Evolutionary conservation across 1,284 basidiomycete genomes (phyloP), one percentile per base, ranked within the genome.

Genomic region (Amylostereum areolatum): DNA sequence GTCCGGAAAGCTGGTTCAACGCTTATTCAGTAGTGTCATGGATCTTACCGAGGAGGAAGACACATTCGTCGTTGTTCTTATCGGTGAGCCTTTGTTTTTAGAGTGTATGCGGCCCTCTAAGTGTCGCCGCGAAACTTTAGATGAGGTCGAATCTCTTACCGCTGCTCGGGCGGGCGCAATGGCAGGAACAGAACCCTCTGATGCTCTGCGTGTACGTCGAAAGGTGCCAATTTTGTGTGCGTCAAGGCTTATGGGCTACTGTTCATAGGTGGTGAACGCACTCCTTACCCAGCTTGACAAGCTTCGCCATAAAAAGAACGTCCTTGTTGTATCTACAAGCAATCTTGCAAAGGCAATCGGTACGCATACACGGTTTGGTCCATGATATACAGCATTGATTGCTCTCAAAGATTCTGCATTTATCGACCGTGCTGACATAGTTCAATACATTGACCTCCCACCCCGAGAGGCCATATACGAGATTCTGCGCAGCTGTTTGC

Each of bases 251-350:
- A 44, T 11, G 30, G 27, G 28, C 5, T 30, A 30, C 27, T 34
- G 28, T 29, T 48, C 9, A 2, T 61, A 95, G 92, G 95, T 98
- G 6, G 97, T 99, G 40, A 99, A 99, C 64, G 97, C 97, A 0
- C 79, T 99, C 1, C 75, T 99, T 5, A 99, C 97, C 0, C 96
- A 99, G 67, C 77, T 99, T 3, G 97, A 99, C 72, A 97, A 96
- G 66, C 75, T 99, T 12, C 94, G 92, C 65, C 84, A 89, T 55
- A 80, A 84, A 53, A 94, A 91, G 68, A 99, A 99, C 61, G 93
- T 95, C 2, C 73, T 99, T 10, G 86, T 99, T 31, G 90, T 99
- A 84, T 89, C 97, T 0, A 99, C 97, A 0, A 97, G 92, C 51
- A 99, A 99, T 65, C 79, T 99, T 5, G 85, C 88, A 0, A 89